Base-by-base conservation (phyloP, 305 asterid genomes). In the Fraxinus velutina region DNA sequence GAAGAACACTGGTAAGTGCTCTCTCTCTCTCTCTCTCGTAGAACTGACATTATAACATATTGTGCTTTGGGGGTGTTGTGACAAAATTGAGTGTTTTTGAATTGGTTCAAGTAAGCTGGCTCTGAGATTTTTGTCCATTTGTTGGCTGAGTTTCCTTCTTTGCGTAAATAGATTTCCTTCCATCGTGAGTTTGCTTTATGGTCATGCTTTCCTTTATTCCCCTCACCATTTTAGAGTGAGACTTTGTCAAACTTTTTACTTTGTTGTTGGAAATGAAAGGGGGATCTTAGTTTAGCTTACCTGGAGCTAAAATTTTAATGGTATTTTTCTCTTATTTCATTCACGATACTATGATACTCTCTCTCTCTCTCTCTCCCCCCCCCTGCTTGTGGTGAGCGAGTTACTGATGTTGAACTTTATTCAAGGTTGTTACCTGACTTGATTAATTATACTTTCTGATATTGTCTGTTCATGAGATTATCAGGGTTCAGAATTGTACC, bases 391-490 rank as follows among this genome's bases (percentile, higher is more conserved):
- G 55, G 66, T 78, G 39, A 79, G 78, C 21, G 36, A 76, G 39
- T 32, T 66, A 66, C 21, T 22, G 29, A 27, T 27, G 33, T 80
- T 72, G 78, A 74, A 80, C 32, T 66, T 29, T 66, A 66, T 29
- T 68, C 21, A 68, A 68, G 6, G 72, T 50, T 13, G 22, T 50
- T 60, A 39, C 37, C 36, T 17, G 44, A 33, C 79, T 79, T 62
- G 72, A 47, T 80, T 81, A 17, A 42, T 81, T 24, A 8, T 39
- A 29, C 77, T 37, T 47, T 81, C 88, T 85, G 82, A 81, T 78
- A 74, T 79, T 75, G 84, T 82, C 83, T 78, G 86, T 78, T 85
- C 62, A 81, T 47, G 80, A 82, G 85, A 81, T 86, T 77, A 77
- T 76, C 83, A 82, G 83, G 88, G 76, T 72, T 82, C 75, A 19